phyloP scores from a whole-genome alignment of 495 filamentous ascomycete species.

The Penicillium argentinense region DNA sequence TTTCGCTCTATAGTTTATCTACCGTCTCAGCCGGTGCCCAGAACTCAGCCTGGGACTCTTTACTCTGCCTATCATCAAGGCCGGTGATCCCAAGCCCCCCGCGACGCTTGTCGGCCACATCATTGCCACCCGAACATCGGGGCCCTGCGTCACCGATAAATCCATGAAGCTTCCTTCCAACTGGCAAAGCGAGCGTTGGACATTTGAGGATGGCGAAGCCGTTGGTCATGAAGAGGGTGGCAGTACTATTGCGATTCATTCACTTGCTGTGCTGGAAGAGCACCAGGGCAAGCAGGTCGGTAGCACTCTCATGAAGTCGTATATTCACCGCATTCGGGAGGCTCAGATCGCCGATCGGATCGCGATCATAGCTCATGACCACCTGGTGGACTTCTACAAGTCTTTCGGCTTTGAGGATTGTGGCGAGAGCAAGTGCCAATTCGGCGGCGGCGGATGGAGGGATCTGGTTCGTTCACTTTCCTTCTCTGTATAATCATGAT shows the following conservation, averaged over 20 bases:
- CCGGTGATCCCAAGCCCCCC: slow-evolving; percentile 43
- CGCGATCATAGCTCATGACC: slow-evolving; percentile 74
- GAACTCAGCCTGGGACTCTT: slow-evolving; percentile 81
- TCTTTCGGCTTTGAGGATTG: slow-evolving; percentile 67
- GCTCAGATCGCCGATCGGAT: slow-evolving; percentile 68
- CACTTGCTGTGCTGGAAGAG: slow-evolving; percentile 72
- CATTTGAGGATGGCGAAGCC: slow-evolving; percentile 32
- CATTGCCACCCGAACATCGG: slow-evolving; percentile 67
- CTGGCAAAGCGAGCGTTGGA: slow-evolving; percentile 52
- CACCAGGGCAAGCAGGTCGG: slow-evolving; percentile 75
- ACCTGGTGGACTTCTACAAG: slow-evolving; percentile 73
- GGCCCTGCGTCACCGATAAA: slow-evolving; percentile 64
- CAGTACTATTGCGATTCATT: slow-evolving; percentile 76
- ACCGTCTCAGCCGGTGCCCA: slow-evolving; percentile 76
- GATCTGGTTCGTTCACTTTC: slow-evolving; percentile 48
- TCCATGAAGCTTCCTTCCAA: slow-evolving; percentile 73
- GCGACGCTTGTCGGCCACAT: slow-evolving; percentile 76
- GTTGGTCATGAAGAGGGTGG: slow-evolving; percentile 70
- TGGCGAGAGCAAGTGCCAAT: slow-evolving; percentile 65
- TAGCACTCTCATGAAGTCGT: slow-evolving; percentile 72
- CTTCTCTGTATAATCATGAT: background rate
- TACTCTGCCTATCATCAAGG: slow-evolving; percentile 51
- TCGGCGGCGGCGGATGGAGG: slow-evolving; percentile 80
- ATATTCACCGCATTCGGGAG: slow-evolving; percentile 67
- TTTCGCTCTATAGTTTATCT: slow-evolving; percentile 60